These are phyloP conservation scores for Trichoderma parareesei DNA, from an alignment of 495 filamentous ascomycete genomes.

Conservation along the genomic window DNA sequence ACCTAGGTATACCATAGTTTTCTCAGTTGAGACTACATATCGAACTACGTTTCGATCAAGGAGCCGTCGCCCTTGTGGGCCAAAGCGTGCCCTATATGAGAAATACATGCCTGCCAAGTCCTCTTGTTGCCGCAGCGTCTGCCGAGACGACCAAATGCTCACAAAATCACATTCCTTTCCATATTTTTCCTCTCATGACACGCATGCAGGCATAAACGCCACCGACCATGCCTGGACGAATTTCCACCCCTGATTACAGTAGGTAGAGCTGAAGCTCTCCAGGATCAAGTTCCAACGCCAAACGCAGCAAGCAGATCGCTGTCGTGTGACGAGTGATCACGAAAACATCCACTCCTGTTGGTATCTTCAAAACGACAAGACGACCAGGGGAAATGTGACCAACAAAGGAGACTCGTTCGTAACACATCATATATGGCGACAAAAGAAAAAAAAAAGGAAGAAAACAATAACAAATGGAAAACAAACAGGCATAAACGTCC, in stretches of 20 bases:
- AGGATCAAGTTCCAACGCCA: not conserved
- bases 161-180: too few relatives aligned
- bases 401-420: not conserved
- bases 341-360: not conserved
- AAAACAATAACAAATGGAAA: not conserved
- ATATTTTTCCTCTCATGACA: not conserved
- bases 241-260: not conserved
- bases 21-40: too few relatives aligned
- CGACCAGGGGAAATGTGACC: not conserved
- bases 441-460: not conserved
- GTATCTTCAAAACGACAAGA: not conserved
- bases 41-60: too few relatives aligned
- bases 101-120: too few relatives aligned
- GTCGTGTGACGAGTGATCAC: too few relatives aligned
- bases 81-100: too few relatives aligned
- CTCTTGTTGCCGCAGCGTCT: too few relatives aligned
- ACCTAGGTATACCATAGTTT: too few relatives aligned
- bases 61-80: too few relatives aligned
- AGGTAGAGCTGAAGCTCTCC: not conserved
- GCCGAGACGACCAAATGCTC: too few relatives aligned
- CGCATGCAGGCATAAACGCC: not conserved
- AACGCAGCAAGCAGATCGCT: not conserved
- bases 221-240: not conserved
- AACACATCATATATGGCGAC: not conserved
- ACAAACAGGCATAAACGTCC: not conserved